Conservation (phyloP, 1,284 basidiomycete species). For the Singerocomus inundabilis region DNA sequence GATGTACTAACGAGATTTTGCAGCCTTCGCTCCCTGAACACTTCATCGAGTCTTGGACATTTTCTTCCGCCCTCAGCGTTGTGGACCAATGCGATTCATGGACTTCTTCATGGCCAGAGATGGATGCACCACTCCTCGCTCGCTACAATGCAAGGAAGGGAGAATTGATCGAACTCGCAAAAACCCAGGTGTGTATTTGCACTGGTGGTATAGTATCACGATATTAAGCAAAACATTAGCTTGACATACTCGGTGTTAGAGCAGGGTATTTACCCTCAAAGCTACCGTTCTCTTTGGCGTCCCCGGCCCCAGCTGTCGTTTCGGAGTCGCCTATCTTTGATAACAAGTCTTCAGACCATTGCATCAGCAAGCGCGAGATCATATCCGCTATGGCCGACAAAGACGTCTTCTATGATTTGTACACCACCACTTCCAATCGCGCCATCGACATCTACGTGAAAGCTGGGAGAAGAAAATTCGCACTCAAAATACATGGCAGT, state of each 20-base stretch:
- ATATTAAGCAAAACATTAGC: slow-evolving; percentile 42
- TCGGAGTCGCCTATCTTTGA: slow-evolving; percentile 16
- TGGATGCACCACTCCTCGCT: slow-evolving; percentile 45
- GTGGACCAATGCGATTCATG: slow-evolving; percentile 84
- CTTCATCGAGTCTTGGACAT: slow-evolving; percentile 94
- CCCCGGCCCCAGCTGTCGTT: slow-evolving; percentile 17
- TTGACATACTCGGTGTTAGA: slow-evolving; percentile 79
- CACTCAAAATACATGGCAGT: slow-evolving; percentile 78
- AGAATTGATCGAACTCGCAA: slow-evolving; percentile 79
- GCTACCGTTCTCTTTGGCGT: slow-evolving; percentile 67
- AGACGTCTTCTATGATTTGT: slow-evolving; percentile 72
- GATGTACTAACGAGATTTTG: slow-evolving; percentile 16
- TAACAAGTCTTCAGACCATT: slow-evolving; percentile 33
- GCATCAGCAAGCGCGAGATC: slow-evolving; percentile 66
- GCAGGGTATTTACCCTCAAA: slow-evolving; percentile 67
- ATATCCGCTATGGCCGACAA: slow-evolving; percentile 56
- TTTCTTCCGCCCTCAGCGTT: slow-evolving; percentile 85
- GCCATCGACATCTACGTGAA: slow-evolving; percentile 82
- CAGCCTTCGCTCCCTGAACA: slow-evolving; percentile 70
- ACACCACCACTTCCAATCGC: slow-evolving; percentile 71
- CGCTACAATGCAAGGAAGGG: slow-evolving; percentile 72
- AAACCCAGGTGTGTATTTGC: slow-evolving; percentile 61
- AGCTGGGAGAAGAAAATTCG: slow-evolving; percentile 79
- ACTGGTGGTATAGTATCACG: background rate
- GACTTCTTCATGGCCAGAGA: slow-evolving; percentile 46